Percentiles rank a stretch among this genome's conserved stretches.
Evolutionary conservation across 306 rosid species (phyloP).

Genomic region (Sphenostylis stenocarpa): DNA sequence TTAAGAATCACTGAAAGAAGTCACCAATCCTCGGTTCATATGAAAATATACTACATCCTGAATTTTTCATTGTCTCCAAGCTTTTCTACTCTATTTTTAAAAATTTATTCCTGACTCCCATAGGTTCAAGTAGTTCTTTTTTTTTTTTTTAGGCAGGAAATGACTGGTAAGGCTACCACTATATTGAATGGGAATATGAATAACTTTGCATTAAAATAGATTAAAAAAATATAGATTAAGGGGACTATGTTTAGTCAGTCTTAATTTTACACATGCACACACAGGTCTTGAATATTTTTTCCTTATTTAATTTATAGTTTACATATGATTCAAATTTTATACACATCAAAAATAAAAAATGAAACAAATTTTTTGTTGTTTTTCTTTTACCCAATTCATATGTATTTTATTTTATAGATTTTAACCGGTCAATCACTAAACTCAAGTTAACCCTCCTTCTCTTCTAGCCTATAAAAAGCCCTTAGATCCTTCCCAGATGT

Average conservation of each 20-base stretch:
- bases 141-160: too few relatives aligned
- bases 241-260: too few relatives aligned
- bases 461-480: conserved; percentile 45
- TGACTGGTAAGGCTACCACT: background rate
- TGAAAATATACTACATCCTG: background rate
- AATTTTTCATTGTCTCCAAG: background rate
- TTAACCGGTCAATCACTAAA: background rate
- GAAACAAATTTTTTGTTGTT: background rate
- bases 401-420: background rate
- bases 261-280: background rate
- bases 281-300: too few relatives aligned
- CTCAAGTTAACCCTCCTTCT: background rate
- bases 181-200: background rate
- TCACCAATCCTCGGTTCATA: background rate
- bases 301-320: background rate
- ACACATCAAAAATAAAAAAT: background rate
- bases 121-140: background rate
- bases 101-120: background rate
- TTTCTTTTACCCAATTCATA: background rate
- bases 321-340: background rate
- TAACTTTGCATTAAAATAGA: background rate
- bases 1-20: too few relatives aligned
- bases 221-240: background rate
- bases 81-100: background rate
- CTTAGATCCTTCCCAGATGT: background rate